phyloP scores from a whole-genome alignment of 106 monocot genomes.

The Iris macrosiphon region DNA sequence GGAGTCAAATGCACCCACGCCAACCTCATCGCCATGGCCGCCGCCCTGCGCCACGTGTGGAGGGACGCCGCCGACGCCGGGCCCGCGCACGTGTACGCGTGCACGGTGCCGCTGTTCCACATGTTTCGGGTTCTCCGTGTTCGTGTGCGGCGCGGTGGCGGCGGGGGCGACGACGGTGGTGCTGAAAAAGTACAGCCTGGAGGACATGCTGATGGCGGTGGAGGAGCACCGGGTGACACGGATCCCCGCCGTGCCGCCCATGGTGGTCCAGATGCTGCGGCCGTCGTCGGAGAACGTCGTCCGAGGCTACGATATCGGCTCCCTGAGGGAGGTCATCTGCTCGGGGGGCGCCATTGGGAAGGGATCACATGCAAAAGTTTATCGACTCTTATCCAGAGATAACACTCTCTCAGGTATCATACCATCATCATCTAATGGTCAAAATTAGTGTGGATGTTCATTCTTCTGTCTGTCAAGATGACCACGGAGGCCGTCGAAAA shows the following conservation, averaged over 20 bases:
- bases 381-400: conserved; percentile 24
- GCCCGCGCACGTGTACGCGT: conserved; percentile 30
- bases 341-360: conserved; percentile 61
- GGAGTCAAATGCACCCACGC: conserved; percentile 53
- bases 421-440: no score
- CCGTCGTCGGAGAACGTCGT: conserved; percentile 1
- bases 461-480: no score
- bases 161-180: conserved; percentile 56
- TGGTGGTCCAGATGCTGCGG: conserved; percentile 52
- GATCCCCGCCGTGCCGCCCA: conserved; percentile 70
- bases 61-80: neutral
- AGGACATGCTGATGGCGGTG: conserved; percentile 40
- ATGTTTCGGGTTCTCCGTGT: conserved; percentile 79
- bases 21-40: conserved; percentile 46
- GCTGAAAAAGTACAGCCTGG: conserved; percentile 27
- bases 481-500: no score
- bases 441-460: no score
- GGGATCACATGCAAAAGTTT: conserved; percentile 35
- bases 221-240: conserved; percentile 42
- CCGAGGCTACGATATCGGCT: conserved; percentile 10
- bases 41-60: conserved; percentile 29
- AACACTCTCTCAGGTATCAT: conserved; percentile 46
- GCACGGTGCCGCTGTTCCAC: conserved; percentile 67
- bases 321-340: conserved; percentile 53
- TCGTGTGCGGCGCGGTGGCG: conserved; percentile 51